Evolutionary conservation across 176 grass and related monocot species (phyloP).

Genomic region (Aechmea fasciata): DNA sequence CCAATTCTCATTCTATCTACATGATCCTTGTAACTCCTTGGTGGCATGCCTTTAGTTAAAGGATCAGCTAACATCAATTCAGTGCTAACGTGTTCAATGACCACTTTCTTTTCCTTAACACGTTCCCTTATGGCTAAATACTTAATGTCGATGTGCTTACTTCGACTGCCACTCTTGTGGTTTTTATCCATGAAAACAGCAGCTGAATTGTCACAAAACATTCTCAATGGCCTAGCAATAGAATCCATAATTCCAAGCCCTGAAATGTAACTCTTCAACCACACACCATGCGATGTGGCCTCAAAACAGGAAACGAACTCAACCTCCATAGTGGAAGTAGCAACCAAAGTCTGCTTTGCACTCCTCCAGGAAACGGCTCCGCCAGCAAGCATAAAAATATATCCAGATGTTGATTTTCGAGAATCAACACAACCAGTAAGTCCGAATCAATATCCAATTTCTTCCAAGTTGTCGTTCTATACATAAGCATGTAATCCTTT

Average conservation of each 20-base stretch:
- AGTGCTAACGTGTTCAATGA: too few species aligned
- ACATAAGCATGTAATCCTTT: neutral
- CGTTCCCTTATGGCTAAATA: too few species aligned
- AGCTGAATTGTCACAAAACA: neutral
- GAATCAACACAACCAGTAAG: neutral
- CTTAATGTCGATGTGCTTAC: neutral
- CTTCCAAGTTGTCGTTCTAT: neutral
- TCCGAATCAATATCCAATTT: constrained; percentile 5
- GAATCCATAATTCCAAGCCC: too few species aligned
- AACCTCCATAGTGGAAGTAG: neutral
- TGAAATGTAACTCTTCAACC: too few species aligned
- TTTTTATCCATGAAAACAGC: neutral
- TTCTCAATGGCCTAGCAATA: too few species aligned
- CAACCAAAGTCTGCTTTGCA: neutral
- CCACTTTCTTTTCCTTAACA: too few species aligned
- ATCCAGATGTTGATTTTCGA: neutral
- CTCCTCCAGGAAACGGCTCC: neutral
- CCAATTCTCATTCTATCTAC: neutral
- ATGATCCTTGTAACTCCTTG: too few species aligned
- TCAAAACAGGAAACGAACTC: neutral
- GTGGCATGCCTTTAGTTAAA: too few species aligned
- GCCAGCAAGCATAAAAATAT: neutral
- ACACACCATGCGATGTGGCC: too few species aligned
- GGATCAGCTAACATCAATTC: too few species aligned
- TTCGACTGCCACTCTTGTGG: neutral